Conservation (phyloP, 176 grass and related monocot species). For the Dactylis glomerata region DNA sequence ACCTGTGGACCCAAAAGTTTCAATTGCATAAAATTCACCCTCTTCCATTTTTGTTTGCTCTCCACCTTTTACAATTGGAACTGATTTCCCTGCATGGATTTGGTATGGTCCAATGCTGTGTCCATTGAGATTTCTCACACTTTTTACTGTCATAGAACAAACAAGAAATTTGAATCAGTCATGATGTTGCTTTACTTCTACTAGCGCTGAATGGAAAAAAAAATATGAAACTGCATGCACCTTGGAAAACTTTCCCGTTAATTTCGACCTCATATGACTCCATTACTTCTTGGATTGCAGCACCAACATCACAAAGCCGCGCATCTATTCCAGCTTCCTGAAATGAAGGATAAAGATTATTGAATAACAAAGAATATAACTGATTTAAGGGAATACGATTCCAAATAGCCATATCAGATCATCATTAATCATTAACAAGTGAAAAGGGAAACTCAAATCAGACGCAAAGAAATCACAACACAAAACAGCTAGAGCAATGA, state of each 20-base stretch:
- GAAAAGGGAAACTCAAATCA: not conserved
- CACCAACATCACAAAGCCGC: conserved; percentile 92
- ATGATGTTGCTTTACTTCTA: not conserved
- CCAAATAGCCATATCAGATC: not conserved
- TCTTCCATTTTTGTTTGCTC: conserved; percentile 99
- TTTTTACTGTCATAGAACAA: conserved; percentile 75
- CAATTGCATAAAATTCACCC: conserved; percentile 96
- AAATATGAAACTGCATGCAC: conserved; percentile 24
- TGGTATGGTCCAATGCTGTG: conserved; percentile 98
- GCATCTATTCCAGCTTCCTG: conserved; percentile 99
- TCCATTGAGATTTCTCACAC: conserved; percentile 87
- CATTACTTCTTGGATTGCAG: conserved; percentile 98
- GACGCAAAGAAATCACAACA: not conserved
- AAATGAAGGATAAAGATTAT: conserved; percentile 5
- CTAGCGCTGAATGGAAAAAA: not conserved
- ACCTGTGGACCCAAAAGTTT: conserved; percentile 97
- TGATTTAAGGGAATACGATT: not conserved
- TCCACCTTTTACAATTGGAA: conserved; percentile 95
- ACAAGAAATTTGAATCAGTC: not conserved
- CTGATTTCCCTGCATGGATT: conserved; percentile 95
- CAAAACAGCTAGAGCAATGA: not conserved
- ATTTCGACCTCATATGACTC: conserved; percentile 99
- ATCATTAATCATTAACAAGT: conserved; percentile 9
- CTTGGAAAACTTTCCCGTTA: conserved; percentile 95
- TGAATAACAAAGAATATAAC: not conserved